phyloP scores from a whole-genome alignment of 2,329 filamentous ascomycete species.

The Chaetomium strumarium region DNA sequence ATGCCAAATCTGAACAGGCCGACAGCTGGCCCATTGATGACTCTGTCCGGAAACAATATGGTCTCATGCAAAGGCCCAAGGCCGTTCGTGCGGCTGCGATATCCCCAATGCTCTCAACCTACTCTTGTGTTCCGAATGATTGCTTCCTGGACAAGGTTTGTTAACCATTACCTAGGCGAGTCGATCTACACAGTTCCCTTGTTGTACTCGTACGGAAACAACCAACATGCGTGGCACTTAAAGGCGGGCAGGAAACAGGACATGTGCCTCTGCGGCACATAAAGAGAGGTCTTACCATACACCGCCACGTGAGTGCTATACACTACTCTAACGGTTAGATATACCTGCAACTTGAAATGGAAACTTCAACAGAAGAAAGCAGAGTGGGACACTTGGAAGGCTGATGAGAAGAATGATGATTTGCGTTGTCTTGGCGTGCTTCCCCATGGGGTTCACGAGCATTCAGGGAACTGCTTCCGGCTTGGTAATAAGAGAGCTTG shows the following conservation, averaged over 20 bases:
- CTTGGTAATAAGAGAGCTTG: neutral
- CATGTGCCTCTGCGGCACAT: slow-evolving; percentile 1
- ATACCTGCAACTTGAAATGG: no score
- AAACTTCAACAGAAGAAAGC: no score
- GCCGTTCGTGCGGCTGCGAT: neutral
- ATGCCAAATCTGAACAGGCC: neutral
- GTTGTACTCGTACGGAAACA: neutral
- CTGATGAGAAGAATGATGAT: no score
- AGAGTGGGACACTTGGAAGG: no score
- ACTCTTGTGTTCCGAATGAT: no score
- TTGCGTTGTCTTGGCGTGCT: slow-evolving; percentile 1
- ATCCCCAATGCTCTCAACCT: neutral
- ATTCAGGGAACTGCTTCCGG: neutral
- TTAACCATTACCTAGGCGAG: neutral
- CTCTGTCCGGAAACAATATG: neutral
- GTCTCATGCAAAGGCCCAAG: neutral
- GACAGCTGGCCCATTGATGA: neutral
- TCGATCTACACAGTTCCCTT: slow-evolving; percentile 1
- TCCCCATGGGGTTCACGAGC: neutral
- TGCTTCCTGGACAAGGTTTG: neutral
- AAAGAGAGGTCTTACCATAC: no score
- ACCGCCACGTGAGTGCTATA: no score
- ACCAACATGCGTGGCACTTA: slow-evolving; percentile 3
- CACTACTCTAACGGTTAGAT: no score
- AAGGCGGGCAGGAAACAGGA: no score